Base-by-base conservation (phyloP, 148 eudicot species). In the Pouteria glomerata region DNA sequence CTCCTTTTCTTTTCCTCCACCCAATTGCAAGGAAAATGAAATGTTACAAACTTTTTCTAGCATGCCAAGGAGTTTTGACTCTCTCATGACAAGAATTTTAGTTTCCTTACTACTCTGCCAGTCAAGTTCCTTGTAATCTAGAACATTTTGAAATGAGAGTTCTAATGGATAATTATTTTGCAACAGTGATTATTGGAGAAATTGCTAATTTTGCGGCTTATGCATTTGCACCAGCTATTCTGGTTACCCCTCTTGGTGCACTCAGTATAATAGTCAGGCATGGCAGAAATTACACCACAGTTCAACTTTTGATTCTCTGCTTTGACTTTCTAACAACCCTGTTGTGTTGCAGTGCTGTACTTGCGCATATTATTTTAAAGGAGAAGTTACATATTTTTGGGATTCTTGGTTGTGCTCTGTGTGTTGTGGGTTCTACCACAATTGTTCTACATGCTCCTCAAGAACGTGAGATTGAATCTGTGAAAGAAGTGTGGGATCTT, bases 191-290 rank as follows among this genome's bases (percentile, higher is more conserved):
- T 78, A 87, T 87, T 73, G 91, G 91, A 73, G 91, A 87, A 79
- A 55, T 79, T 59, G 91, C 91, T 18, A 88, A 88, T 74, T 88
- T 88, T 83, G 92, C 89, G 12, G 92, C 92, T 41, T 88, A 88
- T 80, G 92, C 92, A 29, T 88, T 88, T 88, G 80, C 92, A 71
- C 92, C 92, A 33, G 92, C 92, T 56, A 80, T 88, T 71, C 76
- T 88, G 76, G 92, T 88, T 70, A 88, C 92, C 65, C 92, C 92
- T 59, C 85, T 88, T 74, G 92, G 92, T 66, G 92, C 92, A 26
- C 82, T 88, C 57, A 88, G 92, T 73, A 88, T 88, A 52, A 88
- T 88, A 66, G 77, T 88, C 69, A 88, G 91, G 91, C 82, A 74
- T 41, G 41, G 10, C 62, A 31, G 24, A 42, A 52, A 3, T 21